Evolutionary conservation across 495 filamentous ascomycete species (phyloP), one percentile per base, ranked within the genome.

Genomic region (Penicillium lagena): DNA sequence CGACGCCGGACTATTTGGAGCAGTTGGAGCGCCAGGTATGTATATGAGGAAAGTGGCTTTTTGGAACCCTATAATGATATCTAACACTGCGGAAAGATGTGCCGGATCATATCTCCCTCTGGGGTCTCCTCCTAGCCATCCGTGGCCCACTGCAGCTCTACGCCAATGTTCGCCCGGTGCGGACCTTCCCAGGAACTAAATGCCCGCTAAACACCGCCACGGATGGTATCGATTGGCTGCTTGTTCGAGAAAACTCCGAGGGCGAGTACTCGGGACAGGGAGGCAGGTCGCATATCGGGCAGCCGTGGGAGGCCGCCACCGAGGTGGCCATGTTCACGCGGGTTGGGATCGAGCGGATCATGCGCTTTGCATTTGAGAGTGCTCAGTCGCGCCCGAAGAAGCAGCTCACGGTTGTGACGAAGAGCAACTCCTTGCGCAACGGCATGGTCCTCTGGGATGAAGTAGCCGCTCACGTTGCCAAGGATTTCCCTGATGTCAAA

Each of bases 361-460:
- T 76, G 63, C 51, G 63, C 7, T 76, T 75, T 41, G 73, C 72
- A 0, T 77, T 76, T 52, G 64, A 73, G 39, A 65, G 54, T 0
- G 73, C 72, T 1, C 54, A 44, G 35, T 51, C 49, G 0, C 46
- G 73, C 13, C 65, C 60, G 9, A 54, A 54, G 27, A 75, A 72
- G 56, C 56, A 59, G 8, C 37, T 77, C 9, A 76, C 69, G 0
- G 67, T 77, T 1, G 73, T 77, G 1, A 77, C 72, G 30, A 77
- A 77, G 54, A 70, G 65, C 34, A 77, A 77, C 50, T 68, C 73
- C 4, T 67, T 73, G 59, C 52, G 71, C 9, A 70, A 72, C 42
- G 73, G 73, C 0, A 63, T 77, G 64, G 73, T 77, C 1, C 48
- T 75, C 1, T 77, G 73, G 73, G 73, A 77, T 50, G 56, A 68